phyloP scores from a whole-genome alignment of 495 filamentous ascomycete genomes.

The Aspergillus coremiiformis region DNA sequence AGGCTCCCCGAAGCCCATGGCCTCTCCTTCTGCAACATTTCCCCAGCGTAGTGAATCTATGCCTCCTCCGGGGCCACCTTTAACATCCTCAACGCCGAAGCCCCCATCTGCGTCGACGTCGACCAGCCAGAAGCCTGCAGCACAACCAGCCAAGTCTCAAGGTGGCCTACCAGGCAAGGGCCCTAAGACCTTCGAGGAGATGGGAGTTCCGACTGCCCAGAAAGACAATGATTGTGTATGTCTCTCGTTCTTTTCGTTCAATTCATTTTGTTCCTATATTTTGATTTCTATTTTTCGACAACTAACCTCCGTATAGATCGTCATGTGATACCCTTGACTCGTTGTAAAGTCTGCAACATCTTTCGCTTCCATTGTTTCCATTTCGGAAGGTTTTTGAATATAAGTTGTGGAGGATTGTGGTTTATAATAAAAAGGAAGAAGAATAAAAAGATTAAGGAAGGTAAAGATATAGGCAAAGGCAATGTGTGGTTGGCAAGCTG shows the following conservation, averaged over 20 bases:
- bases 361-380: conserved; percentile 1
- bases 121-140: conserved; percentile 25
- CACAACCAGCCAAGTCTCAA: conserved; percentile 20
- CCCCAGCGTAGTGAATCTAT: conserved; percentile 31
- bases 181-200: conserved; percentile 95
- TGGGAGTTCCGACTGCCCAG: conserved; percentile 81
- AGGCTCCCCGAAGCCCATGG: conserved; percentile 25
- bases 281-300: background rate
- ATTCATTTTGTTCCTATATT: no score
- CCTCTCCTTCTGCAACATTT: conserved; percentile 25
- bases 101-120: conserved; percentile 20
- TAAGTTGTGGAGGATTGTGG: no score
- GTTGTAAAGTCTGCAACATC: conserved; percentile 12
- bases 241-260: conserved; percentile 9
- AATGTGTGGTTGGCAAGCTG: background rate
- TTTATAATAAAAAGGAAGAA: no score
- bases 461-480: background rate
- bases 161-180: conserved; percentile 60
- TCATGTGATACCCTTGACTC: conserved; percentile 51
- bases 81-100: conserved; percentile 16
- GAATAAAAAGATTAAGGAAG: no score
- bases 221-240: conserved; percentile 88
- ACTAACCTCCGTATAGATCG: conserved; percentile 37
- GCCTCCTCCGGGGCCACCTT: conserved; percentile 24
- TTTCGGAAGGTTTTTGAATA: no score